These are phyloP conservation scores for Dryas drummondii DNA, from an alignment of 306 rosid species.

Conservation along the genomic window DNA sequence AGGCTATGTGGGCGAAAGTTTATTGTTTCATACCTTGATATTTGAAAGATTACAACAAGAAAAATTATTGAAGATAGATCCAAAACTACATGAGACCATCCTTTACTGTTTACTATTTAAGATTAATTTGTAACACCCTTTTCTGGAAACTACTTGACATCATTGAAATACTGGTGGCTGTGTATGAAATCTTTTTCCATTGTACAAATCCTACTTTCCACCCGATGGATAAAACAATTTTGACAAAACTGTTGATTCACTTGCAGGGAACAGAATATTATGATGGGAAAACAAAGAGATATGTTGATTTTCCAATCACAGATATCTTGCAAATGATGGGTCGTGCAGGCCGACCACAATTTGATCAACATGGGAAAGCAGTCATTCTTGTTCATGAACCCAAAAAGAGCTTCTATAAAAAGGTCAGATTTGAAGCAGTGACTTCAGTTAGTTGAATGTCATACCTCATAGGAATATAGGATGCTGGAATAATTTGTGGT, in stretches of 20 bases:
- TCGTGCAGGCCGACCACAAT: slow-evolving; percentile 98
- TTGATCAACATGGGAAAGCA: slow-evolving; percentile 97
- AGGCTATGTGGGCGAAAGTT: neutral
- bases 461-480: slow-evolving; percentile 4
- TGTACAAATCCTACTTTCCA: neutral
- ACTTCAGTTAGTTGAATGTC: slow-evolving; percentile 6
- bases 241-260: slow-evolving; percentile 12
- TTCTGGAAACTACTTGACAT: no score
- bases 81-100: neutral
- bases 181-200: neutral
- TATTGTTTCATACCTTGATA: neutral
- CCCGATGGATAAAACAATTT: neutral
- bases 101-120: neutral
- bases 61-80: neutral
- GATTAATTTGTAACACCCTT: neutral
- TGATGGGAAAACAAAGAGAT: slow-evolving; percentile 89
- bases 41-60: neutral
- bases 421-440: slow-evolving; percentile 47
- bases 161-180: neutral
- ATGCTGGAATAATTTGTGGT: slow-evolving; percentile 26
- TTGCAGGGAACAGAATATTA: slow-evolving; percentile 90
- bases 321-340: slow-evolving; percentile 99
- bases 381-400: slow-evolving; percentile 99
- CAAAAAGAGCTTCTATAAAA: slow-evolving; percentile 93
- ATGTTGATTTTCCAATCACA: slow-evolving; percentile 95